These are phyloP conservation scores for Trichosporon faecale DNA, from an alignment of 1,284 basidiomycete species.

Conservation along the genomic window DNA sequence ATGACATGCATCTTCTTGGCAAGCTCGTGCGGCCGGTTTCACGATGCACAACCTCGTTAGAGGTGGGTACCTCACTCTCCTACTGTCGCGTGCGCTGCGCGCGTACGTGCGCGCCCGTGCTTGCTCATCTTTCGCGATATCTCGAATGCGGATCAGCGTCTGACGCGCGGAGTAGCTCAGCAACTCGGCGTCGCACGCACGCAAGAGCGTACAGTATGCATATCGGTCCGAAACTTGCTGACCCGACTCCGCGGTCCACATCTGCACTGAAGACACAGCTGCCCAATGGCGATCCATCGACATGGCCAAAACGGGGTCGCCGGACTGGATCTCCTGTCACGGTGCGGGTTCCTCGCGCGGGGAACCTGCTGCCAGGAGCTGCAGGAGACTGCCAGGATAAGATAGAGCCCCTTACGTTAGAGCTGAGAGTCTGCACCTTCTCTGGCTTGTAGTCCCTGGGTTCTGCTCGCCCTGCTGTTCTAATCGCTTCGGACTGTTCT, in stretches of 20 bases:
- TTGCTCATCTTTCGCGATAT: neutral
- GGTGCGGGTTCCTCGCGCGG: neutral
- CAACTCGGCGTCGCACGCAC: neutral
- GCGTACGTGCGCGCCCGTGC: neutral
- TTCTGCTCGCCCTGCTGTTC: no score
- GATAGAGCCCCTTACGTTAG: slow-evolving; percentile 1
- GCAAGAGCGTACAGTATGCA: neutral
- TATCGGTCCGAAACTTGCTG: neutral
- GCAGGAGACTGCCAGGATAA: neutral
- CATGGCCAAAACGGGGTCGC: no score
- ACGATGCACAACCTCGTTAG: no score
- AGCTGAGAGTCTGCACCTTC: neutral
- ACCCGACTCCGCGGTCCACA: neutral
- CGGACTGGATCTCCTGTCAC: neutral
- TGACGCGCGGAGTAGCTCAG: neutral
- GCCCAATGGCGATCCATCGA: neutral
- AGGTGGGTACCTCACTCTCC: no score
- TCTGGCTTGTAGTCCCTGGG: no score
- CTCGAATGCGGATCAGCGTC: neutral
- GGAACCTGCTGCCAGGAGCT: neutral
- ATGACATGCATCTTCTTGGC: no score
- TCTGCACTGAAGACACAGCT: neutral
- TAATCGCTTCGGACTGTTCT: neutral
- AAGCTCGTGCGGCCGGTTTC: no score
- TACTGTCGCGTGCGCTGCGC: no score